phyloP scores from a whole-genome alignment of 1,284 basidiomycete species.

The Gomphus sp. region DNA sequence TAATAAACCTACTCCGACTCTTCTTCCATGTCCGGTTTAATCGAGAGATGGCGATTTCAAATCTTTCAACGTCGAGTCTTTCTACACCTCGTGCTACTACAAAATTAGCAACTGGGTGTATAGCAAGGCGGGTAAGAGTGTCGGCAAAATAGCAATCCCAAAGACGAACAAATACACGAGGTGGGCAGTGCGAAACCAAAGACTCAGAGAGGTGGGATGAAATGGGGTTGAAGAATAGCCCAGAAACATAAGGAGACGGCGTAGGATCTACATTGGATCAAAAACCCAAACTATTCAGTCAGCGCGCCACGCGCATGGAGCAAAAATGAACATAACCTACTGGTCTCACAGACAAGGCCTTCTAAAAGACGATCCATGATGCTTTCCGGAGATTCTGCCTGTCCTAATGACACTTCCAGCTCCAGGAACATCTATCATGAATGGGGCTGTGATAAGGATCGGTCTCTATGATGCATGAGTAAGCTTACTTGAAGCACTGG shows the following conservation, averaged over 20 bases:
- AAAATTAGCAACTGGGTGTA: constrained; percentile 88
- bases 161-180: constrained; percentile 51
- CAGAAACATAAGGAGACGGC: constrained; percentile 67
- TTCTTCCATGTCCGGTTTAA: constrained; percentile 45
- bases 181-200: constrained; percentile 55
- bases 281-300: constrained; percentile 23
- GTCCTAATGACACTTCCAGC: constrained; percentile 60
- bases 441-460: background rate
- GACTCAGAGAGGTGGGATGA: constrained; percentile 85
- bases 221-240: constrained; percentile 74
- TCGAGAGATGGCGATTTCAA: constrained; percentile 51
- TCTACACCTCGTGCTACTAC: constrained; percentile 74
- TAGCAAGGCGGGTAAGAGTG: constrained; percentile 53
- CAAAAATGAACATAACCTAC: constrained; percentile 33
- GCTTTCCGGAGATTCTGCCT: constrained; percentile 53
- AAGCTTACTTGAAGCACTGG: constrained; percentile 65
- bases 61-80: constrained; percentile 42
- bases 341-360: constrained; percentile 62
- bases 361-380: constrained; percentile 76
- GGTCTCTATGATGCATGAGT: constrained; percentile 5
- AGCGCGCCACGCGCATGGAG: background rate
- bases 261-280: constrained; percentile 27
- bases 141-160: constrained; percentile 72
- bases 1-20: constrained; percentile 39
- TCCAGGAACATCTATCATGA: constrained; percentile 68